These are phyloP conservation scores for Microbotryum saponariae DNA, from an alignment of 1,284 basidiomycete genomes.

Conservation along the genomic window DNA sequence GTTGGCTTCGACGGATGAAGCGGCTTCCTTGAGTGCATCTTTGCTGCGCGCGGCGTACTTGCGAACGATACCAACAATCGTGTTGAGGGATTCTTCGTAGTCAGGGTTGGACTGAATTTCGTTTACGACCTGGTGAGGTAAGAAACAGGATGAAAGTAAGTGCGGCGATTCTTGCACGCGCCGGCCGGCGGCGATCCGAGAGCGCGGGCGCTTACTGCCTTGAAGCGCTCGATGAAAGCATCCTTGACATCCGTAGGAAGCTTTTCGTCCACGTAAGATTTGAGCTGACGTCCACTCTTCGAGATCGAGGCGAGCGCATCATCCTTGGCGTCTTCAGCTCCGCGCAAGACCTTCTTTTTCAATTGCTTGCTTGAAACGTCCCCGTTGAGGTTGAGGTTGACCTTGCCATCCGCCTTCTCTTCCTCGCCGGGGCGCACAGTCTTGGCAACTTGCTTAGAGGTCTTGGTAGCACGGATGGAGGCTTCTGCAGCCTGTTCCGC, in stretches of 20 bases:
- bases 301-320: conserved; percentile 14
- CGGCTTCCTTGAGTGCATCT: conserved; percentile 42
- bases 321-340: conserved; percentile 5
- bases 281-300: conserved; percentile 23
- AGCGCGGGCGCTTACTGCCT: conserved; percentile 15
- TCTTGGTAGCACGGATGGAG: conserved; percentile 24
- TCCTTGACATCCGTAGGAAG: conserved; percentile 45
- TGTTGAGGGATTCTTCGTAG: conserved; percentile 43
- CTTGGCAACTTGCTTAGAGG: conserved; percentile 35
- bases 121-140: conserved; percentile 35
- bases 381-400: conserved; percentile 15
- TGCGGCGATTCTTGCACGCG: too few relatives aligned
- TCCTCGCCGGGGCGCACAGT: conserved; percentile 29
- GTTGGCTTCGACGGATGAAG: conserved; percentile 41
- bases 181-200: background rate
- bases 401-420: conserved; percentile 32
- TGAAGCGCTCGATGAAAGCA: conserved; percentile 43
- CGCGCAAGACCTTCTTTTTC: conserved; percentile 2
- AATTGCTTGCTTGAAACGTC: conserved; percentile 3
- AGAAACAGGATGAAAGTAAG: too few relatives aligned
- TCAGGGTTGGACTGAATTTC: conserved; percentile 34
- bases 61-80: conserved; percentile 43
- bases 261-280: conserved; percentile 44
- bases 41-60: conserved; percentile 45
- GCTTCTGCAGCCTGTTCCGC: conserved; percentile 26